These are phyloP conservation scores for Starmerella etchellsii DNA, from an alignment of 805 yeast species.

Conservation along the genomic window DNA sequence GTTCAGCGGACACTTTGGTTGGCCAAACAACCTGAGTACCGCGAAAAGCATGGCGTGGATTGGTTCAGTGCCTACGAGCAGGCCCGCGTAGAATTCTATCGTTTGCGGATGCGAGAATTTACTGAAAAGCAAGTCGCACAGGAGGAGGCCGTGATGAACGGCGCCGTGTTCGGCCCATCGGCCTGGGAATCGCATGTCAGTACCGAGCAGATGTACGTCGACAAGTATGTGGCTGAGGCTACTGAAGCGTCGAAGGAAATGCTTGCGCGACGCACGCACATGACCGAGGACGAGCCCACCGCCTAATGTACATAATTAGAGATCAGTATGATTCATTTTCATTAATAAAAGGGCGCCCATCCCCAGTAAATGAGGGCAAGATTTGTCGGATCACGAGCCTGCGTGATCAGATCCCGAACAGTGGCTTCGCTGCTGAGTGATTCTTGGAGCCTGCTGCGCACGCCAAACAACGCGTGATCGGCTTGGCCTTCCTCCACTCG, in stretches of 20 bases:
- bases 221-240: slow-evolving; percentile 64
- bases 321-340: not conserved
- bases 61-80: slow-evolving; percentile 60
- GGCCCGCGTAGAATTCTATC: slow-evolving; percentile 80
- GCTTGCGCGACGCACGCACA: slow-evolving; percentile 20
- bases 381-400: slow-evolving; percentile 57
- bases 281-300: slow-evolving; percentile 16
- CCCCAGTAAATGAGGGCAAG: slow-evolving; percentile 56
- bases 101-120: slow-evolving; percentile 73
- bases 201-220: slow-evolving; percentile 58
- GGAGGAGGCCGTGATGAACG: slow-evolving; percentile 80
- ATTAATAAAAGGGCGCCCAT: slow-evolving; percentile 29
- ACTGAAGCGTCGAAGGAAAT: slow-evolving; percentile 41
- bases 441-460: slow-evolving; percentile 55
- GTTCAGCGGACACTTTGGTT: slow-evolving; percentile 60
- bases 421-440: slow-evolving; percentile 73
- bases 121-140: slow-evolving; percentile 53
- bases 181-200: slow-evolving; percentile 54
- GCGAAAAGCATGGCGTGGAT: slow-evolving; percentile 18
- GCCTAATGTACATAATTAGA: not conserved
- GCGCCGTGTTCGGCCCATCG: slow-evolving; percentile 56
- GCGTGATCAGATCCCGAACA: slow-evolving; percentile 64
- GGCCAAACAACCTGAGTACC: slow-evolving; percentile 28
- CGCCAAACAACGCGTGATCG: slow-evolving; percentile 59
- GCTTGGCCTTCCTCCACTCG: slow-evolving; percentile 44